Conservation (phyloP, 306 rosid genomes). For the Mimosa bimucronata region DNA sequence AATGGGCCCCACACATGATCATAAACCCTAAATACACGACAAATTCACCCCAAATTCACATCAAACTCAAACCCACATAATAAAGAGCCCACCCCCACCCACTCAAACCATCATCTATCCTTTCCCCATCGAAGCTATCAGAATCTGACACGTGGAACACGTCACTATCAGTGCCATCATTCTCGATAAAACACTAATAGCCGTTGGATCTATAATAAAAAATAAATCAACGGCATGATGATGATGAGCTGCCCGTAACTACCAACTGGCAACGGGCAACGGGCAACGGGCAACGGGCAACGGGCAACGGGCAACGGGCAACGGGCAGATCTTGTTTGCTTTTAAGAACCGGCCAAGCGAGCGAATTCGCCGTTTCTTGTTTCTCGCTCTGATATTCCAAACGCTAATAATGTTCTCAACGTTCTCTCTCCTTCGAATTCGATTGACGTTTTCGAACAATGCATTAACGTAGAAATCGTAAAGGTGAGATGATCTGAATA, state of each 20-base stretch:
- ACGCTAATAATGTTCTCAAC: no score
- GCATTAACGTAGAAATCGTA: slow-evolving; percentile 54
- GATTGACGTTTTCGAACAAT: slow-evolving; percentile 64
- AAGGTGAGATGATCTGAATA: neutral
- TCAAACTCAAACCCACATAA: slow-evolving; percentile 53
- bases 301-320: slow-evolving; percentile 98
- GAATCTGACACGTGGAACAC: neutral
- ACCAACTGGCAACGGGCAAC: slow-evolving; percentile 59
- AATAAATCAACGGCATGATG: slow-evolving; percentile 27
- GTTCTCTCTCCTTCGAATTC: slow-evolving; percentile 65
- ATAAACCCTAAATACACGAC: slow-evolving; percentile 66
- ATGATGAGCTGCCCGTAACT: slow-evolving; percentile 40
- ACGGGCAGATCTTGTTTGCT: slow-evolving; percentile 83
- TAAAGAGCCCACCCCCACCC: slow-evolving; percentile 28
- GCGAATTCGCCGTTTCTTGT: neutral
- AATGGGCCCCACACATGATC: slow-evolving; percentile 11
- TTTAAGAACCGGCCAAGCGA: slow-evolving; percentile 66
- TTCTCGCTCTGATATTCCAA: neutral
- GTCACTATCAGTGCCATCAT: slow-evolving; percentile 42
- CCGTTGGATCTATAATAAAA: slow-evolving; percentile 44
- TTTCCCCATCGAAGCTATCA: slow-evolving; percentile 1
- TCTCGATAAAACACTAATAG: neutral
- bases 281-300: slow-evolving; percentile 96
- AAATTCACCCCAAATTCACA: slow-evolving; percentile 56
- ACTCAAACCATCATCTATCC: neutral